phyloP scores from a whole-genome alignment of 805 yeast species.

The Metschnikowia aberdeeniae region DNA sequence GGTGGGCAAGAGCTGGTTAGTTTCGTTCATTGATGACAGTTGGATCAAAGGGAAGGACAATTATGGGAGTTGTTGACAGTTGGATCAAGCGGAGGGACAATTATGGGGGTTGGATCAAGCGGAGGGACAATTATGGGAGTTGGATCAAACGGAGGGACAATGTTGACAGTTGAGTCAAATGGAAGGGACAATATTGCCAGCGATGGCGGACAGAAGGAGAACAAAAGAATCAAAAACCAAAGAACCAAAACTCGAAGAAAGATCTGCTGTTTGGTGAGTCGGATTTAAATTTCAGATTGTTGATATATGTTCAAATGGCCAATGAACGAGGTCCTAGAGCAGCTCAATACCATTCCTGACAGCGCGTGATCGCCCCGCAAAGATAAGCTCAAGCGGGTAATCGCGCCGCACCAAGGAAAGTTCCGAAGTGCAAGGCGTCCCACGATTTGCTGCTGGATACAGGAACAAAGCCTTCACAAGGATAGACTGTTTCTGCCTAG shows the following conservation, averaged over 20 bases:
- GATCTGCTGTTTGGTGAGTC: too few relatives aligned
- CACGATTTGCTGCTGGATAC: too few relatives aligned
- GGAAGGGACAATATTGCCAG: neutral
- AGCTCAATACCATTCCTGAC: neutral
- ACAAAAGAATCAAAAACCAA: neutral
- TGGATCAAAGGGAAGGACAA: neutral
- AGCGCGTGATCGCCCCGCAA: neutral
- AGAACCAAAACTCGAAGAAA: too few relatives aligned
- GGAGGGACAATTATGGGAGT: too few relatives aligned
- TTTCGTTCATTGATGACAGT: neutral
- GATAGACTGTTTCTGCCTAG: too few relatives aligned
- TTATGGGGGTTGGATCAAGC: neutral
- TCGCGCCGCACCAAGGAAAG: neutral
- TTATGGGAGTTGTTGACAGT: neutral
- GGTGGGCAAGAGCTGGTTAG: constrained; percentile 8
- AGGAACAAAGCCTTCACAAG: too few relatives aligned
- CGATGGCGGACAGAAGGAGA: neutral
- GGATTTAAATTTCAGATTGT: too few relatives aligned
- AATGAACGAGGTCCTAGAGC: neutral
- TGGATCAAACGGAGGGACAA: neutral
- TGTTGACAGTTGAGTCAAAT: too few relatives aligned
- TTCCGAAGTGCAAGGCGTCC: too few relatives aligned
- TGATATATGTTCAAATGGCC: too few relatives aligned
- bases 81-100: neutral
- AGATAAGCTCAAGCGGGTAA: neutral